These are phyloP conservation scores for Chlorella sp. DNA, from an alignment of 139 green algal species.

Conservation along the genomic window DNA sequence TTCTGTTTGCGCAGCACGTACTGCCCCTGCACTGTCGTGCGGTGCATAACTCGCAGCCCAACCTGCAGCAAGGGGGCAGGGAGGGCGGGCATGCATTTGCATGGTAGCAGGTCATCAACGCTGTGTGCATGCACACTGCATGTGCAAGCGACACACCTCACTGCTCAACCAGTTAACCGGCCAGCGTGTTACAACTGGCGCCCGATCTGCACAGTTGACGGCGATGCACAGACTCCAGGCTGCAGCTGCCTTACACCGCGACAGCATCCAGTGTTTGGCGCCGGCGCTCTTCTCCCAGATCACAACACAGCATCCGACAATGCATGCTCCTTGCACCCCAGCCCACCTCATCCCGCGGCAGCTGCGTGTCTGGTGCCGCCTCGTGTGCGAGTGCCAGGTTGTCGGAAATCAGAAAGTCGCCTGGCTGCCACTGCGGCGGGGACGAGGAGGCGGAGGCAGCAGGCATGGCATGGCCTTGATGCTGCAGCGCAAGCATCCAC, in stretches of 20 bases:
- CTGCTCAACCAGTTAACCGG: too few relatives aligned
- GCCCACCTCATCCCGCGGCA: slow-evolving; percentile 1
- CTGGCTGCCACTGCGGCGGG: slow-evolving; percentile 42
- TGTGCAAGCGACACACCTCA: too few relatives aligned
- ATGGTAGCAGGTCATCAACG: neutral
- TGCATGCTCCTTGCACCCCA: neutral
- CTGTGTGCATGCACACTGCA: too few relatives aligned
- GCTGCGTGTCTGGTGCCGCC: slow-evolving; percentile 52
- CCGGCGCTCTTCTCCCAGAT: neutral
- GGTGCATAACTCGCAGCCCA: slow-evolving; percentile 57
- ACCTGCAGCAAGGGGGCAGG: slow-evolving; percentile 4
- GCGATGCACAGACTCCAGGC: too few relatives aligned
- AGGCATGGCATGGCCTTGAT: neutral
- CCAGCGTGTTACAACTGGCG: too few relatives aligned
- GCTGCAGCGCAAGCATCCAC: too few relatives aligned
- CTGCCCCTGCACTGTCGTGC: slow-evolving; percentile 51
- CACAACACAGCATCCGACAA: neutral
- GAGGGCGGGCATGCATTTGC: neutral
- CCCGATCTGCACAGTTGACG: too few relatives aligned
- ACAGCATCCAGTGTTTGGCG: too few relatives aligned
- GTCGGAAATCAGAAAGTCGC: slow-evolving; percentile 64
- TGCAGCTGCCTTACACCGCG: too few relatives aligned
- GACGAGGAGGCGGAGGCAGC: neutral
- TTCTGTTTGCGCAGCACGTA: neutral
- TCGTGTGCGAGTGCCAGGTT: slow-evolving; percentile 61